These are phyloP conservation scores for Galerina sulciceps DNA, from an alignment of 768 basidiomycete species.

Conservation along the genomic window DNA sequence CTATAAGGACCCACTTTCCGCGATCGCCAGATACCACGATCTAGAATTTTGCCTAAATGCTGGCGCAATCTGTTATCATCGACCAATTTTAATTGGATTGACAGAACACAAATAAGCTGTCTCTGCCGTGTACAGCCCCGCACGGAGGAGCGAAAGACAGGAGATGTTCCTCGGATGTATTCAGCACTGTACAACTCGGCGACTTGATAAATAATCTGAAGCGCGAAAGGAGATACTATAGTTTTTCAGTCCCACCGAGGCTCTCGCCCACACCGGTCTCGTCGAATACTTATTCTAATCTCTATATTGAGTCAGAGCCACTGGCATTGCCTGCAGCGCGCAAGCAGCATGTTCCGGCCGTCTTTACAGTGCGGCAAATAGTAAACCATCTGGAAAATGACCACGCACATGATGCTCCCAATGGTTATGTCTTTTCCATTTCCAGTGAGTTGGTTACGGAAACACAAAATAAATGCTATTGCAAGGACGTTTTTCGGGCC, in stretches of 20 bases:
- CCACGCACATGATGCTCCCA: constrained; percentile 14
- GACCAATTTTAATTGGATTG: not conserved
- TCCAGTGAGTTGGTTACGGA: not conserved
- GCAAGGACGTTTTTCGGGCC: constrained; percentile 7
- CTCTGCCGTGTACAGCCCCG: not conserved
- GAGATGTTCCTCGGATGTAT: not conserved
- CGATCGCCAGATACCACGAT: not conserved
- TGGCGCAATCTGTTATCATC: constrained; percentile 15
- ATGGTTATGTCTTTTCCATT: constrained; percentile 35
- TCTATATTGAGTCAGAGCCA: not conserved
- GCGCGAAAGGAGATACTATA: constrained; percentile 7
- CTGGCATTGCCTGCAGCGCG: not conserved
- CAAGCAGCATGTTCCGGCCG: constrained; percentile 27
- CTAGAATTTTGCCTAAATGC: not conserved
- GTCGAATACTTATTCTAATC: not conserved
- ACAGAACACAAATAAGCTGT: not conserved
- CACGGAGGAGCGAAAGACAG: not conserved
- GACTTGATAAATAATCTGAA: constrained; percentile 7
- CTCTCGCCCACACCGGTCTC: not conserved
- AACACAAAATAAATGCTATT: not conserved
- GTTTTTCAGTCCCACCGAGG: constrained; percentile 9
- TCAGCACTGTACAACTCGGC: not conserved
- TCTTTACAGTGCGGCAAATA: constrained; percentile 12
- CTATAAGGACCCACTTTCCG: not conserved
- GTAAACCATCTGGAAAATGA: constrained; percentile 13